Conservation (phyloP, 2,329 filamentous ascomycete species). For the Penicillium digitatum region DNA sequence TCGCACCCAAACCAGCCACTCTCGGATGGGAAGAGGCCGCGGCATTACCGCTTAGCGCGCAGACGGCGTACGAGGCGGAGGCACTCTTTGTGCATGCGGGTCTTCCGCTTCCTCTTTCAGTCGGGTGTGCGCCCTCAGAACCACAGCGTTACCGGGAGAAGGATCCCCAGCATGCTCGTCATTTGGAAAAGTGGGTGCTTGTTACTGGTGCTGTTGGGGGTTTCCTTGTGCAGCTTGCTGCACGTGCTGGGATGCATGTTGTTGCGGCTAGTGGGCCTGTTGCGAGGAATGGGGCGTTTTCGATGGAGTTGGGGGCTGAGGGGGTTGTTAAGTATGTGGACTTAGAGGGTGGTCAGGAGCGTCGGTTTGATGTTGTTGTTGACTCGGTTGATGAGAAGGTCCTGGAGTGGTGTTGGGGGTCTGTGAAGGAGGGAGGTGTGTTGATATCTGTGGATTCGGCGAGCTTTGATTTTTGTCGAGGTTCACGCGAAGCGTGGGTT, state of each 20-base stretch:
- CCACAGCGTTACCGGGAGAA: not conserved
- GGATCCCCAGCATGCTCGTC: not conserved
- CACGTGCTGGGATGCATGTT: conserved; percentile 27
- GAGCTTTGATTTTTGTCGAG: conserved; percentile 29
- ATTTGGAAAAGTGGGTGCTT: conserved; percentile 21
- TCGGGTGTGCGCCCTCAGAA: not conserved
- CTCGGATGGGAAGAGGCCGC: conserved; percentile 25
- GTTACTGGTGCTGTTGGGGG: conserved; percentile 40
- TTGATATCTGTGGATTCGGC: conserved; percentile 30
- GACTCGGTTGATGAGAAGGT: conserved; percentile 28
- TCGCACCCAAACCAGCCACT: conserved; percentile 21
- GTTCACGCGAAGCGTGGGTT: conserved; percentile 21
- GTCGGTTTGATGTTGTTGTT: conserved; percentile 24
- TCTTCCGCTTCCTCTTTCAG: conserved; percentile 6
- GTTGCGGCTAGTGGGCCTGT: conserved; percentile 38
- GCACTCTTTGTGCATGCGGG: conserved; percentile 29
- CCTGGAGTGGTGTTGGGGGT: conserved; percentile 21
- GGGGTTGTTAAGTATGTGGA: conserved; percentile 38
- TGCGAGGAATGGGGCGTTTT: conserved; percentile 33
- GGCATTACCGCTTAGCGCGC: conserved; percentile 27
- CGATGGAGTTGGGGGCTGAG: conserved; percentile 36
- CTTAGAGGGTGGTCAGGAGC: not conserved
- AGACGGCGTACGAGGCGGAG: conserved; percentile 34
- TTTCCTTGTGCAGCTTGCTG: conserved; percentile 40
- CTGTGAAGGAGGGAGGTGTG: conserved; percentile 15